phyloP scores from a whole-genome alignment of 768 basidiomycete species.

The Royoungia palumana region DNA sequence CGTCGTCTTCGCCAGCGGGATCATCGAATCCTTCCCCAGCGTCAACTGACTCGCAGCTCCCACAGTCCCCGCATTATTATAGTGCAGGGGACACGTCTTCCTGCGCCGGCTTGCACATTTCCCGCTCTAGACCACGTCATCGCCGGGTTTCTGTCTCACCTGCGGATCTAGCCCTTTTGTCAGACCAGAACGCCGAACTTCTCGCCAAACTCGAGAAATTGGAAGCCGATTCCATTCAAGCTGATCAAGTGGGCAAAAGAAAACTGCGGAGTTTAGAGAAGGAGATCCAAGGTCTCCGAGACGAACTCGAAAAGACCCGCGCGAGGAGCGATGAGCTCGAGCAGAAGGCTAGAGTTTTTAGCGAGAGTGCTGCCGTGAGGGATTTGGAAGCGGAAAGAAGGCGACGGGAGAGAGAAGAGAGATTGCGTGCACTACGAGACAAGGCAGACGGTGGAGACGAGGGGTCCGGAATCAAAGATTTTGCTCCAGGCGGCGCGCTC shows the following conservation, averaged over 20 bases:
- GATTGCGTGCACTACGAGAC: slow-evolving; percentile 50
- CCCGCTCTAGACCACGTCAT: slow-evolving; percentile 25
- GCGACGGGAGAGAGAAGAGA: slow-evolving; percentile 44
- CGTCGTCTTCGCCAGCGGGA: slow-evolving; percentile 30
- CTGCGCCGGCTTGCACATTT: slow-evolving; percentile 14
- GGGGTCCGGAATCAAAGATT: slow-evolving; percentile 44
- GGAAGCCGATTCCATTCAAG: slow-evolving; percentile 62
- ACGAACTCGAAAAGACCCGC: slow-evolving; percentile 76
- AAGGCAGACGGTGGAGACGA: slow-evolving; percentile 32
- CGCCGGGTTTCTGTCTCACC: slow-evolving; percentile 61
- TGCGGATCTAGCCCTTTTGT: slow-evolving; percentile 63
- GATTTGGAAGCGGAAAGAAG: slow-evolving; percentile 31
- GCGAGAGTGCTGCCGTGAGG: slow-evolving; percentile 19
- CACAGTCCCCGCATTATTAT: slow-evolving; percentile 35
- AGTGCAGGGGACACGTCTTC: slow-evolving; percentile 25
- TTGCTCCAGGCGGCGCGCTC: slow-evolving; percentile 56
- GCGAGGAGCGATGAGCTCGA: slow-evolving; percentile 69
- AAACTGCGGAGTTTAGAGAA: slow-evolving; percentile 72
- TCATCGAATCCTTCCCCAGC: slow-evolving; percentile 23
- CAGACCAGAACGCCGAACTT: slow-evolving; percentile 83
- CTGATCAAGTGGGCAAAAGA: slow-evolving; percentile 65
- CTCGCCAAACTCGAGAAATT: slow-evolving; percentile 71
- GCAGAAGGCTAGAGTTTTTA: slow-evolving; percentile 51
- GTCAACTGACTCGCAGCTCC: slow-evolving; percentile 25
- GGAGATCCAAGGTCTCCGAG: slow-evolving; percentile 71